Evolutionary conservation across 2,329 filamentous ascomycete genomes (phyloP), one percentile per base, ranked within the genome.

Genomic region (Cercospora sp.): DNA sequence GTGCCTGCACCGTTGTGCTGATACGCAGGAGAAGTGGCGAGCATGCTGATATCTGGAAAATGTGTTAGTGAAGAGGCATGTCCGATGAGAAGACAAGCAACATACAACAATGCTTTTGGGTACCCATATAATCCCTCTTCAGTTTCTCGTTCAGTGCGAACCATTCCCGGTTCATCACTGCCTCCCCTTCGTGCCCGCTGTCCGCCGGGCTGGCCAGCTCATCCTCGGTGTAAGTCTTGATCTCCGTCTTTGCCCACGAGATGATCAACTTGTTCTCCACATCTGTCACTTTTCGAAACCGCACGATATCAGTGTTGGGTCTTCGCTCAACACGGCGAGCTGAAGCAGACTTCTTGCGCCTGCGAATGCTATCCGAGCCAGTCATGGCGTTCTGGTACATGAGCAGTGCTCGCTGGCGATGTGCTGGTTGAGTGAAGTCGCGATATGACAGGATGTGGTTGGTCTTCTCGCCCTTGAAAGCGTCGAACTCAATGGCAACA

Each of bases 401-500:
- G 31, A 66, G 66, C 7, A 75, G 66, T 2, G 75, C 70, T 58
- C 76, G 71, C 63, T 75, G 68, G 62, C 74, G 71, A 55, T 78
- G 75, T 31, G 67, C 68, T 2, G 75, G 72, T 33, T 77, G 70
- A 12, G 69, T 67, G 31, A 71, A 65, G 48, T 77, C 74, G 39
- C 76, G 70, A 67, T 74, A 78, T 2, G 76, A 78, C 16, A 78
- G 73, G 28, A 75, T 69, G 33, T 78, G 76, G 60, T 77, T 77
- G 28, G 72, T 75, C 28, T 72, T 71, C 66, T 78, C 76, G 30
- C 77, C 66, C 59, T 72, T 73, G 59, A 77, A 78, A 16, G 76
- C 76, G 60, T 80, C 77, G 69, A 83, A 83, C 68, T 83, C 80
- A 57, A 82, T 82, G 68, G 82, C 77, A 8, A 77, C 75, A 16